phyloP scores from a whole-genome alignment of 2,329 filamentous ascomycete species.

The Zalaria sp. region DNA sequence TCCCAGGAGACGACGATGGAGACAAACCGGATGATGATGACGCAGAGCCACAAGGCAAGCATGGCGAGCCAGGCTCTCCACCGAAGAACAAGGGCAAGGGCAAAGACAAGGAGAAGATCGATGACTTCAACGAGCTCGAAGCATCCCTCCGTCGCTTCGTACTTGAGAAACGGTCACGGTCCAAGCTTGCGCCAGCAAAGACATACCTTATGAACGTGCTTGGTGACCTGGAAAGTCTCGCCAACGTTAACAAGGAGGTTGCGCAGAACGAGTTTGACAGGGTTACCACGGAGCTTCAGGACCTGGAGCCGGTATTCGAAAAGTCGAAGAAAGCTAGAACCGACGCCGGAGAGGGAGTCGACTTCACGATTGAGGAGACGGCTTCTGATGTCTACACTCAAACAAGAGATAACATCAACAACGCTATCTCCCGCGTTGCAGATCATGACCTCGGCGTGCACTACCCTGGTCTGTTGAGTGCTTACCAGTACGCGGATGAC shows the following conservation, averaged over 20 bases:
- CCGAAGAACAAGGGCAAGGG: slow-evolving; percentile 53
- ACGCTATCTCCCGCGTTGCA: slow-evolving; percentile 64
- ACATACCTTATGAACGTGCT: slow-evolving; percentile 92
- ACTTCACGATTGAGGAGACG: slow-evolving; percentile 68
- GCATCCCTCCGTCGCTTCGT: slow-evolving; percentile 83
- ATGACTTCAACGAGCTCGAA: slow-evolving; percentile 83
- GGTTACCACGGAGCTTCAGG: slow-evolving; percentile 63
- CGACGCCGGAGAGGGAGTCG: slow-evolving; percentile 69
- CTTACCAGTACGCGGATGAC: slow-evolving; percentile 87
- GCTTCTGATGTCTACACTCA: slow-evolving; percentile 76
- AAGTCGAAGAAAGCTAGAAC: slow-evolving; percentile 65
- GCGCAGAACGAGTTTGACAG: slow-evolving; percentile 73
- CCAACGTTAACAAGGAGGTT: slow-evolving; percentile 75
- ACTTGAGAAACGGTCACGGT: slow-evolving; percentile 84
- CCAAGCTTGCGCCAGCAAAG: slow-evolving; percentile 88
- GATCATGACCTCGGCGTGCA: slow-evolving; percentile 66
- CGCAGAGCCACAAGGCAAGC: slow-evolving; percentile 40
- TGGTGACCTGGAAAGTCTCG: slow-evolving; percentile 70
- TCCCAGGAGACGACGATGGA: slow-evolving; percentile 23
- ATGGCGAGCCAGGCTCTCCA: slow-evolving; percentile 27
- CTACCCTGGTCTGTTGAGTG: slow-evolving; percentile 73
- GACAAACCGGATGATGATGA: slow-evolving; percentile 18
- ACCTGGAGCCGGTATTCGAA: slow-evolving; percentile 76
- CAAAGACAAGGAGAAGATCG: slow-evolving; percentile 60
- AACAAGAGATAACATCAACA: slow-evolving; percentile 60